Percentiles rank a stretch among this genome's conserved stretches.
Evolutionary conservation across 2,329 filamentous ascomycete species (phyloP).

Genomic region (Cercospora canescens): DNA sequence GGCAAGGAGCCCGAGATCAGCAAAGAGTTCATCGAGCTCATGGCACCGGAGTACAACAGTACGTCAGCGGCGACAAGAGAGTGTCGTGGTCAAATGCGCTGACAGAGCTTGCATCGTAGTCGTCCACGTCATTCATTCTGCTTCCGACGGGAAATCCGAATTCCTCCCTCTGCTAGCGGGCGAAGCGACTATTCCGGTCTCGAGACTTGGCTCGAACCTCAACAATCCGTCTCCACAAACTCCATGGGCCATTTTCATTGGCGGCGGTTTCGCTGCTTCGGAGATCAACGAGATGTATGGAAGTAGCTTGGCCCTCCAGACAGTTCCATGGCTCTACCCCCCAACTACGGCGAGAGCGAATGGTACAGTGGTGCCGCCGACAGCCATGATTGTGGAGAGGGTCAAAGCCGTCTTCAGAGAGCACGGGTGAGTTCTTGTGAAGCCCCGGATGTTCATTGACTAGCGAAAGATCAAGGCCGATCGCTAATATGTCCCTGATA

Average conservation of each 20-base stretch:
- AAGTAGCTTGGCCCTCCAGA: slow-evolving; percentile 5
- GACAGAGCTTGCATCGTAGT: slow-evolving; percentile 17
- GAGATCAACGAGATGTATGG: slow-evolving; percentile 25
- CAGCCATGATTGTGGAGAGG: slow-evolving; percentile 9
- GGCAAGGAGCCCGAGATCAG: slow-evolving; percentile 28
- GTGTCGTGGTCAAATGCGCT: not conserved
- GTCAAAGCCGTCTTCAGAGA: slow-evolving; percentile 14
- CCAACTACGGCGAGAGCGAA: slow-evolving; percentile 4
- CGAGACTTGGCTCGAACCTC: slow-evolving; percentile 25
- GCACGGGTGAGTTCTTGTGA: not conserved
- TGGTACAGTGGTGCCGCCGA: slow-evolving; percentile 9
- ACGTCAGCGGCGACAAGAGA: not conserved
- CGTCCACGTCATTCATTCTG: slow-evolving; percentile 27
- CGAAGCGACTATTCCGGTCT: slow-evolving; percentile 21
- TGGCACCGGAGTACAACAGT: slow-evolving; percentile 28
- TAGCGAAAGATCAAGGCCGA: not conserved
- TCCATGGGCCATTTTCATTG: slow-evolving; percentile 28
- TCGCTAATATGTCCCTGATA: not conserved
- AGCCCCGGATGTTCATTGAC: not conserved
- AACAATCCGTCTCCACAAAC: slow-evolving; percentile 11
- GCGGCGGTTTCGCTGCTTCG: slow-evolving; percentile 25
- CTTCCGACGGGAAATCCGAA: slow-evolving; percentile 21
- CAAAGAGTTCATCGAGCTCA: slow-evolving; percentile 20
- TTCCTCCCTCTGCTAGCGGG: slow-evolving; percentile 23
- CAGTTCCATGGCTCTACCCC: slow-evolving; percentile 27